Base-by-base conservation (phyloP, 2,329 filamentous ascomycete species). In the Lomentospora prolificans region DNA sequence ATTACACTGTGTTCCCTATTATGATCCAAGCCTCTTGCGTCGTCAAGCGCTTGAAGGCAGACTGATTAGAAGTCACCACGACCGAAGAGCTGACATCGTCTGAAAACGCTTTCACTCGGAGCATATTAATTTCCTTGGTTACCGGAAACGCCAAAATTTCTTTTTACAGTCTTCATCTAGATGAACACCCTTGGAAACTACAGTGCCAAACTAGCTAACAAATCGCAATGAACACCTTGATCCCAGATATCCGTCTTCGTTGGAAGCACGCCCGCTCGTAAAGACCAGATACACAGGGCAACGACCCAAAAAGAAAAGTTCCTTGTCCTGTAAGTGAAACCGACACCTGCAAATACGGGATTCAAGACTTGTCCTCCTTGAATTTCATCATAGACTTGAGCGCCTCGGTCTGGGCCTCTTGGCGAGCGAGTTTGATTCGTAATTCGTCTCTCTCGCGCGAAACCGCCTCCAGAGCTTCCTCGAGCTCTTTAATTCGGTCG, bases 341-440 rank as follows among this genome's bases (percentile, higher is more conserved):
- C 19, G 31, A 19, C 28, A 31, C 3, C 25, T 3, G 10, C 19
- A 19, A 52, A 33, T 33, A 19, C 28, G 3, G 12, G 9, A 24
- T n/a, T n/a, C 2, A 48, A 22, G 17, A 55, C 28, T 46, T 52
- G 5, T 46, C 33, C 8, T 6, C 48, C 50, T 36, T 44, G 33
- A 56, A 33, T 28, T 52, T 56, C 58, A 78, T 63, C 68, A 82
- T 72, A 59, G 75, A 77, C 62, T 78, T 75, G 57, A 88, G 68
- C 9, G 83, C 78, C 57, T 81, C 77, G 1, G 79, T 75, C 69
- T 88, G 84, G 3, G 83, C 83, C 67, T 88, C 83, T 55, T 82
- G 75, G 62, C 81, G 73, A 8, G 82, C 84, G 58, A 87, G 75
- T 58, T 78, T 75, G 55, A 87, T 69, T 55, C 77, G 79, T 61